Evolutionary conservation across 139 green algal genomes (phyloP), one percentile per base, ranked within the genome.

Genomic region (Raphidocelis subcapitata): DNA sequence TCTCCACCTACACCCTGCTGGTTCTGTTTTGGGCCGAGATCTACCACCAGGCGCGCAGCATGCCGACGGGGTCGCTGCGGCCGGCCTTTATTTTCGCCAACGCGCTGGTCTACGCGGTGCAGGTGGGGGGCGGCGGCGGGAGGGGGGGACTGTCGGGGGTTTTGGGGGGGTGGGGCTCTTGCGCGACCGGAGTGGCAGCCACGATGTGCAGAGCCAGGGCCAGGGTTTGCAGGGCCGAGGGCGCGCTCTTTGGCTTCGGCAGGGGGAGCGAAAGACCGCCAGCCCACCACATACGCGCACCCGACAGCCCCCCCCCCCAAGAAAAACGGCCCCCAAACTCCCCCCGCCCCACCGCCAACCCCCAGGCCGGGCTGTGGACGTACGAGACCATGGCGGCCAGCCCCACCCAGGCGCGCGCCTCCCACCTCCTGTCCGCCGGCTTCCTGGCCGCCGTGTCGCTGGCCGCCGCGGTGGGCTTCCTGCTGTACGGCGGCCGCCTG

Each of bases 11-110:
- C 89, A 99, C 94, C 0, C 84, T 98, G 56, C 86, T 99, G 47
- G 91, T 99, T 49, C 88, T 99, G 26, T 99, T 99, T 70, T 99
- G 94, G 94, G 95, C 94, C 20, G 95, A 99, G 79, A 99, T 99
- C 52, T 99, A 98, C 77, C 93, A 98, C 69, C 95, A 99, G 73
- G 95, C 94, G 0, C 84, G 90, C 44, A 91, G 77, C 67, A 85
- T 96, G 76, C 89, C 95, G 20, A 95, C 87, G 2, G 74, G 71
- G 18, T 80, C 77, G 0, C 82, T 99, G 79, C 86, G 92, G 1
- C 95, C 92, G 0, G 73, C 82, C 10, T 99, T 98, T 75, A 64
- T 97, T 23, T 84, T 77, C 41, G 77, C 93, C 81, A 99, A 99
- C 74, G 70, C 85, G 0, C 63, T 87, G 0, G 92, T 98, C 8